Evolutionary conservation across 2,329 filamentous ascomycete species (phyloP).

Genomic region (Trichoderma koningii): DNA sequence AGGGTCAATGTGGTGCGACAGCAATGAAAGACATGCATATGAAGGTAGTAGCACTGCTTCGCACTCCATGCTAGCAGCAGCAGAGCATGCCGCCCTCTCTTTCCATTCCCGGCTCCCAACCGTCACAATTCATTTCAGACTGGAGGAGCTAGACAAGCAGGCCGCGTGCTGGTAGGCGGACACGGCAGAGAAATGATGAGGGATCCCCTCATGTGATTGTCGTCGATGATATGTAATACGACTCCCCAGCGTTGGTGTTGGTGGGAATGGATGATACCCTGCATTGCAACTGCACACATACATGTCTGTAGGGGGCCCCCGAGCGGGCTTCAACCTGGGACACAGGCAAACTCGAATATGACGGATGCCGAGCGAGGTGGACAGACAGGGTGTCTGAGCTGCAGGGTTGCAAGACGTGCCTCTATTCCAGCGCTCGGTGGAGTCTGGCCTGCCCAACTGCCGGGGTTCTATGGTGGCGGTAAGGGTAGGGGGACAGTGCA

Average conservation of each 20-base stretch:
- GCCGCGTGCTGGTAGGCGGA: conserved; percentile 16
- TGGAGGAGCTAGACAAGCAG: conserved; percentile 3
- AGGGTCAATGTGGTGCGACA: conserved; percentile 20
- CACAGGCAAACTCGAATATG: conserved; percentile 19
- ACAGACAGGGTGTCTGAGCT: conserved; percentile 18
- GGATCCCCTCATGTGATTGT: conserved; percentile 18
- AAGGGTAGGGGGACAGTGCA: conserved; percentile 13
- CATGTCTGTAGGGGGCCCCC: too few relatives aligned
- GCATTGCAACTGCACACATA: background rate
- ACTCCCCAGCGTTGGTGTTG: background rate
- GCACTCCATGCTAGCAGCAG: background rate
- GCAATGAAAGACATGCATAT: conserved; percentile 10
- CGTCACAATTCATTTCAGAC: conserved; percentile 8
- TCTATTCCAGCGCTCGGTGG: conserved; percentile 11
- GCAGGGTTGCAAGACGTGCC: conserved; percentile 21
- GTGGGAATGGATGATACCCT: background rate
- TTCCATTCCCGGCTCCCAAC: background rate
- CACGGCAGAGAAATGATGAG: background rate
- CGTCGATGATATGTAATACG: background rate
- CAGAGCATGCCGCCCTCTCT: background rate
- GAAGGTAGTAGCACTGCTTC: background rate
- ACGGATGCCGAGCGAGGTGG: conserved; percentile 8
- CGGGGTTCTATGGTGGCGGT: conserved; percentile 19
- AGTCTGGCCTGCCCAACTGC: conserved; percentile 9
- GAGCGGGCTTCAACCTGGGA: background rate